Evolutionary conservation across 768 basidiomycete species (phyloP).

Genomic region (Terana coerulea): DNA sequence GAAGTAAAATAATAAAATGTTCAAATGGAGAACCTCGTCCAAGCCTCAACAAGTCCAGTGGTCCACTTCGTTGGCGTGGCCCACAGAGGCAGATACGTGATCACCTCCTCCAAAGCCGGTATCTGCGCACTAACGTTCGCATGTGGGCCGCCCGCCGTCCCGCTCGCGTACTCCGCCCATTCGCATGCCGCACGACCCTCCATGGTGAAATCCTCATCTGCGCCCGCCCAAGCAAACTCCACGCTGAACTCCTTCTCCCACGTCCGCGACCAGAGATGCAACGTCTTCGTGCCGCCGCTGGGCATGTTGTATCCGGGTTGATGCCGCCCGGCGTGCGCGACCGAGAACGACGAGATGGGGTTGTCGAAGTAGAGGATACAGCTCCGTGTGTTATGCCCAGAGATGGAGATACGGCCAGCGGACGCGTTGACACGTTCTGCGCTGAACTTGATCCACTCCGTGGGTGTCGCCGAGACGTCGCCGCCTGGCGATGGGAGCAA

Average conservation of each 20-base stretch:
- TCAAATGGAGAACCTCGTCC: constrained; percentile 31
- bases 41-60: constrained; percentile 58
- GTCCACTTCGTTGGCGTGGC: constrained; percentile 52
- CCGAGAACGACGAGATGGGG: constrained; percentile 39
- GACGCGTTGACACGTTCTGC: constrained; percentile 37
- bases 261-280: constrained; percentile 58
- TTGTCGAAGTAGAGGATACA: constrained; percentile 60
- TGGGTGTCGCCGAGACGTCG: background rate
- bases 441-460: constrained; percentile 42
- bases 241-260: constrained; percentile 55
- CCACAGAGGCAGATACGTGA: constrained; percentile 66
- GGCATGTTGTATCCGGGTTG: constrained; percentile 41
- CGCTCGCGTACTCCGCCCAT: constrained; percentile 68
- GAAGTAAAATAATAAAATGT: too few species aligned
- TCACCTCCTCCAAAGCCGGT: constrained; percentile 66
- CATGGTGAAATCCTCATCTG: constrained; percentile 12
- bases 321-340: constrained; percentile 34
- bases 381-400: constrained; percentile 57
- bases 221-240: constrained; percentile 44
- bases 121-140: constrained; percentile 38
- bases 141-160: constrained; percentile 38
- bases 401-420: constrained; percentile 46
- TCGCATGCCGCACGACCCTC: constrained; percentile 54
- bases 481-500: constrained; percentile 37
- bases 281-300: constrained; percentile 31